Evolutionary conservation across 2,329 filamentous ascomycete genomes (phyloP).

Genomic region (Emergomyces pasteurianus): DNA sequence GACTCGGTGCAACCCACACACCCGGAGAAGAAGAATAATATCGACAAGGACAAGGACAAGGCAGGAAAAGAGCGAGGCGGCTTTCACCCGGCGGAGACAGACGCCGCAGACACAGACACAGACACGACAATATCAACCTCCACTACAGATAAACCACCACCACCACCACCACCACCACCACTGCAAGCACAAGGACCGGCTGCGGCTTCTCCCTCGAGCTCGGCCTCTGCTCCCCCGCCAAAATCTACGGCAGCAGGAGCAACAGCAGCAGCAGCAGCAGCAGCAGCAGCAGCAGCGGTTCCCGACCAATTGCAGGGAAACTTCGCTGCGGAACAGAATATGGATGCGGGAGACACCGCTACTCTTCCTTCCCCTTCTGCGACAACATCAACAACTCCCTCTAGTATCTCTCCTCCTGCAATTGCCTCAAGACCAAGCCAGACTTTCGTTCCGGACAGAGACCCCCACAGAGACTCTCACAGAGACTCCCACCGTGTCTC

Average conservation of each 20-base stretch:
- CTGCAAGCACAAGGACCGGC: not conserved
- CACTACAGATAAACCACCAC: not conserved
- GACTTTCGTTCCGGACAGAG: not conserved
- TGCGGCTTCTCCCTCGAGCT: not conserved
- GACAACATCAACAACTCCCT: not conserved
- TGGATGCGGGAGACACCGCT: not conserved
- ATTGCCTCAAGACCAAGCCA: not conserved
- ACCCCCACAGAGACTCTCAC: too few species aligned
- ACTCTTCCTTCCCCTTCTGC: not conserved
- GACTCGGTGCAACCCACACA: not conserved
- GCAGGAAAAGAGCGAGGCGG: not conserved
- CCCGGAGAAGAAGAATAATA: not conserved
- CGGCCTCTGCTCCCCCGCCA: not conserved
- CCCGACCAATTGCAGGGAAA: not conserved
- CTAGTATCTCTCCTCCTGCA: too few species aligned
- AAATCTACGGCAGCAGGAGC: too few species aligned
- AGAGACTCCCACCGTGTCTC: conserved; percentile 54
- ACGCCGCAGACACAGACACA: not conserved
- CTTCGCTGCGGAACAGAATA: not conserved
- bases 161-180: not conserved
- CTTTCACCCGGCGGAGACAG: not conserved
- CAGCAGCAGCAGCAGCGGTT: not conserved
- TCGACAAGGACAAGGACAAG: too few species aligned
- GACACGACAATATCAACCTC: not conserved
- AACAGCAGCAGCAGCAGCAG: not conserved